phyloP scores from a whole-genome alignment of 2,329 filamentous ascomycete genomes.

The Ophiocordyceps camponoti-saundersi region DNA sequence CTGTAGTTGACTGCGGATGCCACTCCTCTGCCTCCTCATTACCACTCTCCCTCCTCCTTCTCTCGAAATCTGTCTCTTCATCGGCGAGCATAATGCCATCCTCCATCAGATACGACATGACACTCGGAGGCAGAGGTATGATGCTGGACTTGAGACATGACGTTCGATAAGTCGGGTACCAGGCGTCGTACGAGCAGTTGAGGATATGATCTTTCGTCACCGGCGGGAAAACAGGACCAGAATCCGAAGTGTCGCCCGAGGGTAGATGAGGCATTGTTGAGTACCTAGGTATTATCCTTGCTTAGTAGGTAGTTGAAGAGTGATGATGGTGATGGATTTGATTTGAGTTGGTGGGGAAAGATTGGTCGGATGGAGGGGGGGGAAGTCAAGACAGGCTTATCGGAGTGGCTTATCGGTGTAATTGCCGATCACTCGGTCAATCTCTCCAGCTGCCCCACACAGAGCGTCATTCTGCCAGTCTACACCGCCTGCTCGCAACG shows the following conservation, averaged over 20 bases:
- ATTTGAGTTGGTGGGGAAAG: not conserved
- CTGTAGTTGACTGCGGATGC: conserved; percentile 9
- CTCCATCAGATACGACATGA: conserved; percentile 74
- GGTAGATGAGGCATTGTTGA: conserved; percentile 19
- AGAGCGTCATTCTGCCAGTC: too few species aligned
- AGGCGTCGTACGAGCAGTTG: conserved; percentile 85
- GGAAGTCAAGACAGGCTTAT: conserved; percentile 4
- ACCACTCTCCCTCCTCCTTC: conserved; percentile 32
- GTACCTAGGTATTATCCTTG: too few species aligned
- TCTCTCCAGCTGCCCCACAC: too few species aligned
- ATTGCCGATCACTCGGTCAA: conserved; percentile 6
- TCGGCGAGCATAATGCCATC: conserved; percentile 83
- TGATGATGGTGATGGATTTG: not conserved
- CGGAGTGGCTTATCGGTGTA: too few species aligned
- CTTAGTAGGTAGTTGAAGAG: too few species aligned
- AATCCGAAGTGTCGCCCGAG: conserved; percentile 2
- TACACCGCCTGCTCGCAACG: conserved; percentile 9
- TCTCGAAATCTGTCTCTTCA: conserved; percentile 29
- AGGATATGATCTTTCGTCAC: conserved; percentile 76
- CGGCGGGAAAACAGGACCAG: conserved; percentile 54
- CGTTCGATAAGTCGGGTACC: conserved; percentile 72
- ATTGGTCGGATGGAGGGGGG: not conserved
- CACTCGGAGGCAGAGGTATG: conserved; percentile 57
- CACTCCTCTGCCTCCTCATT: conserved; percentile 34
- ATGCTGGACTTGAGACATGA: conserved; percentile 75